Percentiles rank a stretch among this genome's conserved stretches.
Evolutionary conservation across 2,329 filamentous ascomycete genomes (phyloP).

Genomic region (Aaosphaeria arxii): DNA sequence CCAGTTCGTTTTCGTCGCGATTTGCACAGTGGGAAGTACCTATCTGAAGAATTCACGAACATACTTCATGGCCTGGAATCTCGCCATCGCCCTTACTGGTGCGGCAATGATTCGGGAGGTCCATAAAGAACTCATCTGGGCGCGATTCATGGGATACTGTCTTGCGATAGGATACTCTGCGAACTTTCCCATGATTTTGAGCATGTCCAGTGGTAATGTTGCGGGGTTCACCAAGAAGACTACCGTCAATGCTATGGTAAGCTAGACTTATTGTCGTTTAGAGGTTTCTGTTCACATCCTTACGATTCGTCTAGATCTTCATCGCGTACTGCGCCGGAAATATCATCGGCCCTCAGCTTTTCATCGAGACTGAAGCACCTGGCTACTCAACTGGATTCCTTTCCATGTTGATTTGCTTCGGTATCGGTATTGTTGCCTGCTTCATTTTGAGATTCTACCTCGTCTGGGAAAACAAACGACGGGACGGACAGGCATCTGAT

Average conservation of each 20-base stretch:
- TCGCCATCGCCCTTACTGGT: slow-evolving; percentile 17
- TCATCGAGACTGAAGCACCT: slow-evolving; percentile 1
- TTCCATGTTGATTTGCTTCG: slow-evolving; percentile 10
- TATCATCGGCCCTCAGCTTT: slow-evolving; percentile 7
- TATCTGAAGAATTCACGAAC: slow-evolving; percentile 7
- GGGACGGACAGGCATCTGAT: slow-evolving; percentile 5
- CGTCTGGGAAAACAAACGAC: slow-evolving; percentile 9
- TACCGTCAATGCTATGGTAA: slow-evolving; percentile 10
- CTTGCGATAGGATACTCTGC: slow-evolving; percentile 21
- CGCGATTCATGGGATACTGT: slow-evolving; percentile 27
- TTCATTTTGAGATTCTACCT: slow-evolving; percentile 10
- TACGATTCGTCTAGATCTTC: slow-evolving; percentile 3
- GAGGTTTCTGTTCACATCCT: neutral
- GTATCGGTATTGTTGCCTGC: slow-evolving; percentile 5
- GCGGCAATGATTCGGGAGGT: slow-evolving; percentile 21
- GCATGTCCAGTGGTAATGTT: slow-evolving; percentile 25
- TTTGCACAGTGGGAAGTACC: slow-evolving; percentile 3
- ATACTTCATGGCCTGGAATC: slow-evolving; percentile 12
- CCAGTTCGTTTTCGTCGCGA: slow-evolving; percentile 5
- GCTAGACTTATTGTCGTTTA: slow-evolving; percentile 8
- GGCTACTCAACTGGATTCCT: slow-evolving; percentile 6
- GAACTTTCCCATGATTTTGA: slow-evolving; percentile 26
- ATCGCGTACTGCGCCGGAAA: slow-evolving; percentile 9
- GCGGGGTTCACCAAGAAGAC: slow-evolving; percentile 31
- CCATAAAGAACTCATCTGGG: slow-evolving; percentile 7